These are phyloP conservation scores for Arthrobotrys conoides DNA, from an alignment of 2,329 filamentous ascomycete species.

Conservation along the genomic window DNA sequence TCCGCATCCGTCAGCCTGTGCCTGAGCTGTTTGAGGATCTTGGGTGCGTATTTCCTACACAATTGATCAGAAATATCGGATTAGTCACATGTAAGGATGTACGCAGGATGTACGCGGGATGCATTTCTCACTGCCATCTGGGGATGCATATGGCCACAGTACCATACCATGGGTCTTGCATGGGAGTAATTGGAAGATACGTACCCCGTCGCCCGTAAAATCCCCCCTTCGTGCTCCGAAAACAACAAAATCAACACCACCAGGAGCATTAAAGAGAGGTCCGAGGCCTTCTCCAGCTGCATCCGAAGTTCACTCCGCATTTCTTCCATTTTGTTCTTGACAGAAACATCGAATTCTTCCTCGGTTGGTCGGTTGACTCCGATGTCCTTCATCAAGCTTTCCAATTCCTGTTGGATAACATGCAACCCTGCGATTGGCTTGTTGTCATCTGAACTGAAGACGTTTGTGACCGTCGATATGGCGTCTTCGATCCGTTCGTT, in stretches of 20 bases:
- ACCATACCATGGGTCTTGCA: not conserved
- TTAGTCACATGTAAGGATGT: conserved; percentile 20
- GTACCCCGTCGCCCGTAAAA: conserved; percentile 64
- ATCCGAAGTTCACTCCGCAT: conserved; percentile 62
- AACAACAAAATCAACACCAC: conserved; percentile 62
- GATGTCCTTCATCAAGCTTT: conserved; percentile 19
- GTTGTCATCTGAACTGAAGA: conserved; percentile 18
- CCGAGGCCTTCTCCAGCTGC: conserved; percentile 60
- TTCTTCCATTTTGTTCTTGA: conserved; percentile 55
- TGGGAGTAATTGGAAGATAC: not conserved
- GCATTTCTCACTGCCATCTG: not conserved
- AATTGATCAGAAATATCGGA: not conserved
- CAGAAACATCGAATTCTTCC: conserved; percentile 12
- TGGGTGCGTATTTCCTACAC: conserved; percentile 64
- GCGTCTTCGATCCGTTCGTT: conserved; percentile 51
- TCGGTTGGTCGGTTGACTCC: conserved; percentile 48
- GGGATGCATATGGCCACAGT: too few relatives aligned
- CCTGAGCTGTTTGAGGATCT: conserved; percentile 62
- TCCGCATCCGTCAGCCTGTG: conserved; percentile 59
- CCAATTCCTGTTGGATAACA: conserved; percentile 33
- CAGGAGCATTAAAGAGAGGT: conserved; percentile 62
- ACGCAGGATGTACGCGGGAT: conserved; percentile 12
- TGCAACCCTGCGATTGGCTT: conserved; percentile 29
- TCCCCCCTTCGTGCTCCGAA: conserved; percentile 61
- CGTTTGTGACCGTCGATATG: conserved; percentile 22